These are phyloP conservation scores for Umbilicus rupestris DNA, from an alignment of 164 flowering plant species.

Conservation along the genomic window DNA sequence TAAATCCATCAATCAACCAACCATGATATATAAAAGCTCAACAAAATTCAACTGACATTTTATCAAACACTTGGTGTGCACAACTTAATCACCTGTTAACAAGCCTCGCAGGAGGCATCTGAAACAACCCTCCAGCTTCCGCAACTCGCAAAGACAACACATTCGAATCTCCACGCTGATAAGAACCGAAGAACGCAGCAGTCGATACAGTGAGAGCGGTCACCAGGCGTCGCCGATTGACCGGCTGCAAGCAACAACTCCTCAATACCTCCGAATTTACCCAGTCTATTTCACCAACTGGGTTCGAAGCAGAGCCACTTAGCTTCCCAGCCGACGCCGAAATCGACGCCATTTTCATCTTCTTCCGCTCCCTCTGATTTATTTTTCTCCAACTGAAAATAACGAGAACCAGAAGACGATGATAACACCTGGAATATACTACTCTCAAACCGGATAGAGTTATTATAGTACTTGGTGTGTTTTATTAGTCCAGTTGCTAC, in stretches of 20 bases:
- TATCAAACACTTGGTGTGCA: slow-evolving; percentile 2
- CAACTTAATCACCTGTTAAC: slow-evolving; percentile 40
- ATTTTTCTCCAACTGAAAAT: not conserved
- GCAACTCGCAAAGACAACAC: slow-evolving; percentile 19
- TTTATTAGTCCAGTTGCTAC: no score
- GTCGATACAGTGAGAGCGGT: slow-evolving; percentile 29
- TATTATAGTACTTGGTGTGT: no score
- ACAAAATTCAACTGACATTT: not conserved
- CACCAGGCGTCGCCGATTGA: slow-evolving; percentile 47
- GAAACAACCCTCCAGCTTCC: slow-evolving; percentile 75
- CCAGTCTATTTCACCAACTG: not conserved
- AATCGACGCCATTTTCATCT: not conserved
- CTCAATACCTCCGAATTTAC: not conserved
- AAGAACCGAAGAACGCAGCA: slow-evolving; percentile 14
- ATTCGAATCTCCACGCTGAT: slow-evolving; percentile 9
- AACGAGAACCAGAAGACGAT: not conserved
- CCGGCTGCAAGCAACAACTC: slow-evolving; percentile 10
- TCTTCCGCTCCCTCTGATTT: not conserved
- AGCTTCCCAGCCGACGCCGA: not conserved
- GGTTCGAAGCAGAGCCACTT: not conserved
- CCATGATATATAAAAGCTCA: not conserved
- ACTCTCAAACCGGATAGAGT: not conserved
- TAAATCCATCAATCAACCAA: not conserved
- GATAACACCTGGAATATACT: not conserved
- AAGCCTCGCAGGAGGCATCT: slow-evolving; percentile 87